Conservation (phyloP, 1,284 basidiomycete species). For the Sutorius eximius region DNA sequence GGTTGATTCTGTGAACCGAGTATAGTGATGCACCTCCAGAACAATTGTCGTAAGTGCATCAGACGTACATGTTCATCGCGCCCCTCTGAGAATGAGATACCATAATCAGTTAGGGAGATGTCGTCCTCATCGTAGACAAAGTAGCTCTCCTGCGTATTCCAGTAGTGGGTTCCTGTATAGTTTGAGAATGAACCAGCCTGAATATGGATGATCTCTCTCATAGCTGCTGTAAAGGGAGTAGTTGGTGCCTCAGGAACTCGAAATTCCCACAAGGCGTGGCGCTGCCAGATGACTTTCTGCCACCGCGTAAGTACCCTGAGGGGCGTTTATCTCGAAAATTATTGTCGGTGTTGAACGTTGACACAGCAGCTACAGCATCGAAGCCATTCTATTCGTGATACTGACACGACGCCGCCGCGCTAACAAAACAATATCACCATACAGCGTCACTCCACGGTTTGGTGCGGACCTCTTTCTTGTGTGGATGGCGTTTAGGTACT, state of each 20-base stretch:
- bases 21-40: slow-evolving; percentile 2
- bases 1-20: slow-evolving; percentile 45
- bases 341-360: not conserved
- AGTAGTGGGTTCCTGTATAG: slow-evolving; percentile 72
- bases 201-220: slow-evolving; percentile 77
- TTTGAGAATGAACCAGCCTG: slow-evolving; percentile 71
- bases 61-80: slow-evolving; percentile 44
- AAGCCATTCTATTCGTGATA: not conserved
- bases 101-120: slow-evolving; percentile 48
- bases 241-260: not conserved
- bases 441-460: not conserved
- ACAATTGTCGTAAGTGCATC: not conserved
- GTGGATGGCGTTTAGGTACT: slow-evolving; percentile 4
- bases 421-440: not conserved
- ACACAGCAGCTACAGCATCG: slow-evolving; percentile 1
- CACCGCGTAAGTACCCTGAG: not conserved
- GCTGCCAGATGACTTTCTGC: not conserved
- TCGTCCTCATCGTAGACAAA: slow-evolving; percentile 52
- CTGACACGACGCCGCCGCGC: not conserved
- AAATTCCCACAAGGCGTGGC: slow-evolving; percentile 11
- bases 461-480: not conserved
- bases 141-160: slow-evolving; percentile 77
- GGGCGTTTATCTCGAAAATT: not conserved
- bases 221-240: slow-evolving; percentile 27
- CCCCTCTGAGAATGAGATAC: slow-evolving; percentile 66